phyloP scores from a whole-genome alignment of 2,329 filamentous ascomycete species.

The Trichoderma breve region DNA sequence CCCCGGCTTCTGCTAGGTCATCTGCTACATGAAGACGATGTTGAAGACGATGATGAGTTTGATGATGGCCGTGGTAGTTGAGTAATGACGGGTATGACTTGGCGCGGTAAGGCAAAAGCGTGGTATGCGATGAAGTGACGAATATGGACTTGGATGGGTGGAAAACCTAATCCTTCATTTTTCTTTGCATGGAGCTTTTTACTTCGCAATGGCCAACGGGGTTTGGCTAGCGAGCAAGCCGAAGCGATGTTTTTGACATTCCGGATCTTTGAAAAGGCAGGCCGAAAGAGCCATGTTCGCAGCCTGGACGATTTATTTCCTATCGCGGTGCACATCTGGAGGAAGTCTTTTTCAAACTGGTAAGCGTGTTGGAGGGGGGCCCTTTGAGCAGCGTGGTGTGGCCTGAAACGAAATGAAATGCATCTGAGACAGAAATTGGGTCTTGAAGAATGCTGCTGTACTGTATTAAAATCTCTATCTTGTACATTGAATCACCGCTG shows the following conservation, averaged over 20 bases:
- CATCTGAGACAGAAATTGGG: slow-evolving; percentile 6
- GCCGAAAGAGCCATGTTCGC: background rate
- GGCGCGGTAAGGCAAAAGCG: background rate
- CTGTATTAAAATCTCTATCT: slow-evolving; percentile 4
- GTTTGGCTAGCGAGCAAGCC: slow-evolving; percentile 10
- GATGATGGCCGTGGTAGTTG: background rate
- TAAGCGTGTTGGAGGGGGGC: background rate
- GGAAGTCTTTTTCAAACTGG: background rate
- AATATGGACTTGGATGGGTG: background rate
- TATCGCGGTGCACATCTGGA: background rate
- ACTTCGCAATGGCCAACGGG: background rate
- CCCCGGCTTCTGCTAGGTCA: slow-evolving; percentile 32
- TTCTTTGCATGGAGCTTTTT: background rate
- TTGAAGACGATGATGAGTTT: background rate
- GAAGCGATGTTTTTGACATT: slow-evolving; percentile 11
- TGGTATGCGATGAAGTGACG: background rate
- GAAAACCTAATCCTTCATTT: background rate
- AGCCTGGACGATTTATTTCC: background rate
- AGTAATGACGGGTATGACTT: background rate
- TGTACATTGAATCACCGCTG: slow-evolving; percentile 18
- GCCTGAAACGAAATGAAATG: background rate
- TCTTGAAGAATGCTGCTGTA: slow-evolving; percentile 12
- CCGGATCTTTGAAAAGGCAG: background rate
- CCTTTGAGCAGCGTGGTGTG: background rate
- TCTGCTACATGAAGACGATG: background rate